Percentiles rank a stretch among this genome's conserved stretches.
phyloP scores from a whole-genome alignment of 2,329 filamentous ascomycete species.

The Leptographium procerum region DNA sequence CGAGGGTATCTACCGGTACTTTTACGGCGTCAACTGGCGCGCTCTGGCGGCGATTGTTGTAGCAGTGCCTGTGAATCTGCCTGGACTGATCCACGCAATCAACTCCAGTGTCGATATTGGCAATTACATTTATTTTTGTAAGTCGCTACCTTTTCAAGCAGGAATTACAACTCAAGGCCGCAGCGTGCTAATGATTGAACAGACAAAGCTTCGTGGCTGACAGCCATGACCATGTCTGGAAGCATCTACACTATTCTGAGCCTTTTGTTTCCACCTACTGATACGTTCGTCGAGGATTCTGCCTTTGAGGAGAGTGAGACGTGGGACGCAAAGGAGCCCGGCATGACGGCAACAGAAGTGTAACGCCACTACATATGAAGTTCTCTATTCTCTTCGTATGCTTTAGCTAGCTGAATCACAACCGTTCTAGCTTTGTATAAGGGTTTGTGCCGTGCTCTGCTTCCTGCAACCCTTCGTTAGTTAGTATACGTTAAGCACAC shows the following conservation, averaged over 20 bases:
- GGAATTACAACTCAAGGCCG: background rate
- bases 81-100: conserved; percentile 8
- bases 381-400: no score
- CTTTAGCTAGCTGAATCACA: no score
- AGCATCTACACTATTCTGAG: conserved; percentile 1
- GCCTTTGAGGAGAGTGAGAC: conserved; percentile 1
- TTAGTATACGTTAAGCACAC: no score
- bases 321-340: background rate
- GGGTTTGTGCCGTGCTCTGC: no score
- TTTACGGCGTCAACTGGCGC: conserved; percentile 13
- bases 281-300: conserved; percentile 1
- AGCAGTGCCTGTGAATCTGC: conserved; percentile 7
- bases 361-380: no score
- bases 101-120: background rate
- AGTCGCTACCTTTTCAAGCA: no score
- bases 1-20: conserved; percentile 23
- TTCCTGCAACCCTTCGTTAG: no score
- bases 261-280: background rate
- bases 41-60: conserved; percentile 4
- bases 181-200: background rate
- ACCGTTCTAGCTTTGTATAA: no score
- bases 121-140: conserved; percentile 5
- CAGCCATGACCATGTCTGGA: background rate
- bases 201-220: conserved; percentile 5
- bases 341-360: no score